Percentiles rank a stretch among this genome's conserved stretches.
Evolutionary conservation across 352 stramenopile genomes (phyloP).

Genomic region (Phytophthora lateralis): DNA sequence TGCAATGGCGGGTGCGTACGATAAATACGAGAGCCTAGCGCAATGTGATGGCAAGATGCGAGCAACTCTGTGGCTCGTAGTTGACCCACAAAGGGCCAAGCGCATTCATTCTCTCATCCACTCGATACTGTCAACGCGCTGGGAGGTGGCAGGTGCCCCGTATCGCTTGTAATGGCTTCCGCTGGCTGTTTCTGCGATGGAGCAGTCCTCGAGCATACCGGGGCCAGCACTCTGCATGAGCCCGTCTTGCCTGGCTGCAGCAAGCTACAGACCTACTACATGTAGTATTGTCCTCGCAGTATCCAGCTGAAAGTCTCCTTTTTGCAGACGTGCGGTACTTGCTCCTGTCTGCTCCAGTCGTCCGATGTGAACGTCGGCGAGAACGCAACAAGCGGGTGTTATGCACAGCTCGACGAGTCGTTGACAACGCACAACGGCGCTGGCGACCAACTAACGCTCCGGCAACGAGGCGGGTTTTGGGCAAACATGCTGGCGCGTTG

Average conservation of each 20-base stretch:
- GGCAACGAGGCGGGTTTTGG: not conserved
- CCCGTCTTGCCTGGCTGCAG: too few species aligned
- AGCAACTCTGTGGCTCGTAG: not conserved
- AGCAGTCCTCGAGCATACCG: not conserved
- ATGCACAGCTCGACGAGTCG: not conserved
- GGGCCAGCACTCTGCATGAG: too few species aligned
- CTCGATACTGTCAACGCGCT: conserved; percentile 16
- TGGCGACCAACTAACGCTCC: not conserved
- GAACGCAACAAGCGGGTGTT: not conserved
- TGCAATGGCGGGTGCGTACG: not conserved
- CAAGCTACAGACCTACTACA: not conserved
- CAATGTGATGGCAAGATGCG: not conserved
- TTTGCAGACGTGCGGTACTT: not conserved
- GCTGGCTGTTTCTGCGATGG: conserved; percentile 10
- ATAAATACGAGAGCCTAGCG: not conserved
- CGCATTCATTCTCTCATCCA: not conserved
- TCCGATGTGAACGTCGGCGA: not conserved
- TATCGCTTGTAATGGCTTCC: conserved; percentile 4
- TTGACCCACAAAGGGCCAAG: not conserved
- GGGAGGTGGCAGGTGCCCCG: conserved; percentile 7
- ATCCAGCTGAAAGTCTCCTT: not conserved
- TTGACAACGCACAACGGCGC: not conserved
- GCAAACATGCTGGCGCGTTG: not conserved
- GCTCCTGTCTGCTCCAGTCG: not conserved
- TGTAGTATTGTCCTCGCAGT: not conserved